Evolutionary conservation across 1,139 yeast genomes (phyloP).

Genomic region (Kazachstania sp.): DNA sequence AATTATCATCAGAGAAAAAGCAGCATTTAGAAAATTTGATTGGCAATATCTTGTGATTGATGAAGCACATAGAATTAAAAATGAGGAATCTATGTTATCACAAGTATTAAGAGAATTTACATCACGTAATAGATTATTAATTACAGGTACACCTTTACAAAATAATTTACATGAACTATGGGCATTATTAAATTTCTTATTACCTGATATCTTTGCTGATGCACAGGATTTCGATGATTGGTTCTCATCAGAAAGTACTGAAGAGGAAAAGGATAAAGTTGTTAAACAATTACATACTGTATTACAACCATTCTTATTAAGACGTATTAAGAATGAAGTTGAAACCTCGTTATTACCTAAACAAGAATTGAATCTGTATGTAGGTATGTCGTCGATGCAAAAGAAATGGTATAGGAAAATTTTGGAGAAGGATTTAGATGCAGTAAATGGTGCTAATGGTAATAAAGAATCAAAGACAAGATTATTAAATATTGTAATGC

Average conservation of each 20-base stretch:
- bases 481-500: constrained; percentile 89
- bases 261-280: constrained; percentile 59
- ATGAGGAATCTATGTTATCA: constrained; percentile 82
- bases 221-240: constrained; percentile 83
- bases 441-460: constrained; percentile 90
- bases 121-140: constrained; percentile 72
- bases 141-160: constrained; percentile 94
- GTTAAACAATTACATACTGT: constrained; percentile 79
- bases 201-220: constrained; percentile 92
- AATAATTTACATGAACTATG: constrained; percentile 91
- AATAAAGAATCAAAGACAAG: constrained; percentile 87
- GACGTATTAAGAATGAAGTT: constrained; percentile 88
- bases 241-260: constrained; percentile 48
- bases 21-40: constrained; percentile 65
- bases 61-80: constrained; percentile 94
- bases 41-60: constrained; percentile 95
- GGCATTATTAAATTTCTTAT: constrained; percentile 81
- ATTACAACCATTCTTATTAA: constrained; percentile 73
- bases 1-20: constrained; percentile 81
- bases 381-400: constrained; percentile 95
- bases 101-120: constrained; percentile 82
- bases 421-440: constrained; percentile 87
- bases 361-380: constrained; percentile 77
- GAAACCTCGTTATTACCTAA: constrained; percentile 86
- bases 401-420: constrained; percentile 80